Percentiles rank a stretch among this genome's conserved stretches.
Evolutionary conservation across 768 basidiomycete species (phyloP).

Genomic region (Lepiota brunneoincarnata): DNA sequence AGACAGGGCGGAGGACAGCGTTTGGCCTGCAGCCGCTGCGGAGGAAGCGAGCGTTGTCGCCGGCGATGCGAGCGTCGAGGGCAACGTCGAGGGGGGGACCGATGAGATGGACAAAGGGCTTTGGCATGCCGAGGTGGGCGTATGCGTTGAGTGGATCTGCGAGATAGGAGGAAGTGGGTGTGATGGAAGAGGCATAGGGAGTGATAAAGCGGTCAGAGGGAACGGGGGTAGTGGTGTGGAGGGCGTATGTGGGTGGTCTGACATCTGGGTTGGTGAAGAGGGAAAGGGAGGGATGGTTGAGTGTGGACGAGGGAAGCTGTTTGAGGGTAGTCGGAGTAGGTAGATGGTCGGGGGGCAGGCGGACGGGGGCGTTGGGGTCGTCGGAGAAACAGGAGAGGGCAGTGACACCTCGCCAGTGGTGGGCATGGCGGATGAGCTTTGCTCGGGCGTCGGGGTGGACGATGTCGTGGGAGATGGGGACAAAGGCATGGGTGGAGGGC

Average conservation of each 20-base stretch:
- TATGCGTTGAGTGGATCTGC: conserved; percentile 86
- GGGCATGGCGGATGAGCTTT: conserved; percentile 55
- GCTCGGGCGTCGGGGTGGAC: conserved; percentile 39
- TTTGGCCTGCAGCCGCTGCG: conserved; percentile 66
- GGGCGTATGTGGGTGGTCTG: conserved; percentile 55
- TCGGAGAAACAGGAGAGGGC: conserved; percentile 27
- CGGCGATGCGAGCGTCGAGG: conserved; percentile 74
- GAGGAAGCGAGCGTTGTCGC: conserved; percentile 61
- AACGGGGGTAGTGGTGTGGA: conserved; percentile 64
- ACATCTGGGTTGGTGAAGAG: conserved; percentile 38
- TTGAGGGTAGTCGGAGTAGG: conserved; percentile 11
- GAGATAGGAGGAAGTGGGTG: conserved; percentile 67
- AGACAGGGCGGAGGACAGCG: conserved; percentile 56
- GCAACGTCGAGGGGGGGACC: conserved; percentile 76
- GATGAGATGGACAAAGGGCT: conserved; percentile 78
- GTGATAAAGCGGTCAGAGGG: conserved; percentile 55
- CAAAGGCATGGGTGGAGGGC: conserved; percentile 42
- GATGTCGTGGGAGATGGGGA: conserved; percentile 45
- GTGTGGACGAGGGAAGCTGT: conserved; percentile 19
- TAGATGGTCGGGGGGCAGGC: conserved; percentile 17
- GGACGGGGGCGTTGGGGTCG: conserved; percentile 7
- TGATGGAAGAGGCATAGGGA: conserved; percentile 61
- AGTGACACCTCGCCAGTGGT: conserved; percentile 67
- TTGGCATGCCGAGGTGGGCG: conserved; percentile 76
- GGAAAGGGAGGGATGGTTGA: conserved; percentile 32